phyloP scores from a whole-genome alignment of 768 basidiomycete genomes.

The Peribolospora kevripleyi region DNA sequence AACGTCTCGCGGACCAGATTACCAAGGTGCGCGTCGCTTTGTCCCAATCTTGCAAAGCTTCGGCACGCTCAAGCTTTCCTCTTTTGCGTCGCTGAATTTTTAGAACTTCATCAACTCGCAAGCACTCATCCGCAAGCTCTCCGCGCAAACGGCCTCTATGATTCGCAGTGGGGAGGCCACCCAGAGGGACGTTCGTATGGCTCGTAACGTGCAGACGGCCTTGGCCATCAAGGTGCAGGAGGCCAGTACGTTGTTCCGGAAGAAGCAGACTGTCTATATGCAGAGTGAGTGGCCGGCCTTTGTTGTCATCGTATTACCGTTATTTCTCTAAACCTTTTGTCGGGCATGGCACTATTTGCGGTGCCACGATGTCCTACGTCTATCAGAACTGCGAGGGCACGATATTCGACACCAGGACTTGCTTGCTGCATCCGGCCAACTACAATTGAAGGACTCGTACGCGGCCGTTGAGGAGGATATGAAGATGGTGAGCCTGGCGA shows the following conservation, averaged over 20 bases:
- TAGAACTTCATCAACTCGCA: constrained; percentile 41
- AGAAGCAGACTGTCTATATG: constrained; percentile 96
- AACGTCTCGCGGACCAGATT: constrained; percentile 57
- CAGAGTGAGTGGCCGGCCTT: constrained; percentile 42
- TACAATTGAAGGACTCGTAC: constrained; percentile 58
- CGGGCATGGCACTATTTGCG: background rate
- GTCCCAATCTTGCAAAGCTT: constrained; percentile 23
- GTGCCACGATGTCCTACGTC: constrained; percentile 3
- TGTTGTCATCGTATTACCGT: background rate
- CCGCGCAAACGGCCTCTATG: constrained; percentile 27
- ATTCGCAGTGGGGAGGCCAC: constrained; percentile 14
- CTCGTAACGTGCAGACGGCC: constrained; percentile 83
- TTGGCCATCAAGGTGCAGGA: constrained; percentile 93
- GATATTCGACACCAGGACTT: constrained; percentile 93
- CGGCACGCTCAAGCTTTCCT: background rate
- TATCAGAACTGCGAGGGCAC: constrained; percentile 75
- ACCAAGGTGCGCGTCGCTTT: constrained; percentile 41
- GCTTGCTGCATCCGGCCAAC: constrained; percentile 58
- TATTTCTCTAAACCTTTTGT: background rate
- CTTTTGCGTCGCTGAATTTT: background rate
- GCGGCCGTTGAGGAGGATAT: constrained; percentile 77
- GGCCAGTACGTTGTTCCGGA: constrained; percentile 69
- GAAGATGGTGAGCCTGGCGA: constrained; percentile 35
- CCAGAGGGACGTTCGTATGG: constrained; percentile 17
- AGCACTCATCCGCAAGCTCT: constrained; percentile 42